phyloP scores from a whole-genome alignment of 2,329 filamentous ascomycete genomes.

The Colletotrichum eleusines region DNA sequence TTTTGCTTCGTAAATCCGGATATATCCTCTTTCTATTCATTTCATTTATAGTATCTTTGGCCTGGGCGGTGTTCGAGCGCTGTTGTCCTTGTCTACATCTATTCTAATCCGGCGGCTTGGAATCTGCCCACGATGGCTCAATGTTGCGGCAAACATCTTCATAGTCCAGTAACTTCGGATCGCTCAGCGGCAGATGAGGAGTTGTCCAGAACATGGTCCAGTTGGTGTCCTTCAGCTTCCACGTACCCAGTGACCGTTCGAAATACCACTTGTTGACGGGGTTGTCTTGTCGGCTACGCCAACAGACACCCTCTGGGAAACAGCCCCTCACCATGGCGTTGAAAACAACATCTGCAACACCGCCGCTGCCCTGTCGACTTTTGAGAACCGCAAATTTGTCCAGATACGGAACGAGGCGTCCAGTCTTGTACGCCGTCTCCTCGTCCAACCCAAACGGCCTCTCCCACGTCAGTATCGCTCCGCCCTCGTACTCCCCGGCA shows the following conservation, averaged over 20 bases:
- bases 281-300: conserved; percentile 90
- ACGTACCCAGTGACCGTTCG: conserved; percentile 85
- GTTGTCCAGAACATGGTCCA: conserved; percentile 99
- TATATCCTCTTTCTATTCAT: neutral
- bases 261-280: conserved; percentile 99
- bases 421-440: conserved; percentile 64
- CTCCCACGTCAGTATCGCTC: conserved; percentile 96
- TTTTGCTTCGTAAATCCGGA: neutral
- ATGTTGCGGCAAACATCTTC: conserved; percentile 78
- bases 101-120: conserved; percentile 52
- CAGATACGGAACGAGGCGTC: conserved; percentile 87
- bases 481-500: conserved; percentile 95
- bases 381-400: conserved; percentile 98
- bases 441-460: conserved; percentile 71
- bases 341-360: conserved; percentile 96
- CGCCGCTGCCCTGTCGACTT: conserved; percentile 87
- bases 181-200: conserved; percentile 68
- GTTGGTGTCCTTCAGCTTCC: conserved; percentile 82
- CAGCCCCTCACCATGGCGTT: conserved; percentile 93
- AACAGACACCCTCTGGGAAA: conserved; percentile 90
- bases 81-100: neutral
- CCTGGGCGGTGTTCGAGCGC: neutral
- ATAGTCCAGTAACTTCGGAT: conserved; percentile 73
- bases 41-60: neutral
- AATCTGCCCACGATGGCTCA: conserved; percentile 73